Conservation (phyloP, 2,329 filamentous ascomycete genomes). For the Graphilbum fragrans region DNA sequence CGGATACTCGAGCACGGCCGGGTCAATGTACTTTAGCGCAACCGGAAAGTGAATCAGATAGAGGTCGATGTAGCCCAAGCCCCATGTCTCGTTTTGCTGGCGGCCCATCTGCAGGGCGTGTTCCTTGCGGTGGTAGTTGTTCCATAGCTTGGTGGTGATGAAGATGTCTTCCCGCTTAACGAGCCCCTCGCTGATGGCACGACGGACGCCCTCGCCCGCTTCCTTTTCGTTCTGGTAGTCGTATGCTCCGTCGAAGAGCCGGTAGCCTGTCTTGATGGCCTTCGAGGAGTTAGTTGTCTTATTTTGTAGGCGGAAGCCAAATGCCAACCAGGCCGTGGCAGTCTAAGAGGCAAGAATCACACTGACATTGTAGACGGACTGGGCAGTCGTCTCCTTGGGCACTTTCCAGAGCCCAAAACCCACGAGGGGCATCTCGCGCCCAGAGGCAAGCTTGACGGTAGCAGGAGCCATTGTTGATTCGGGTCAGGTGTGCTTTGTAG, state of each 20-base stretch:
- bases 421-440: constrained; percentile 60
- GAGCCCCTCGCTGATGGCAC: constrained; percentile 68
- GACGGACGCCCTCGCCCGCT: constrained; percentile 62
- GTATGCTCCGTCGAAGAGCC: constrained; percentile 47
- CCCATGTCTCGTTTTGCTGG: constrained; percentile 72
- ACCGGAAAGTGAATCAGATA: constrained; percentile 87
- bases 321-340: too few species aligned
- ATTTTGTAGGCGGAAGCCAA: too few species aligned
- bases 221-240: constrained; percentile 79
- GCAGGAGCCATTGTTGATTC: too few species aligned
- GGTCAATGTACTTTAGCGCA: constrained; percentile 75
- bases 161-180: constrained; percentile 82
- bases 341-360: too few species aligned
- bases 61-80: constrained; percentile 80
- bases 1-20: constrained; percentile 65
- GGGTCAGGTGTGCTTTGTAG: too few species aligned
- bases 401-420: constrained; percentile 81
- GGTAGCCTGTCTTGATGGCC: constrained; percentile 53
- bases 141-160: constrained; percentile 89
- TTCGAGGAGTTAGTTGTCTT: too few species aligned
- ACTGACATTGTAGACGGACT: constrained; percentile 71
- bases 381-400: constrained; percentile 57
- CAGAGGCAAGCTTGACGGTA: constrained; percentile 51
- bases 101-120: constrained; percentile 63
- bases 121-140: constrained; percentile 75